Evolutionary conservation across 345 rosid genomes (phyloP), one percentile per base, ranked within the genome.

Genomic region (Euphorbia tirucalli): DNA sequence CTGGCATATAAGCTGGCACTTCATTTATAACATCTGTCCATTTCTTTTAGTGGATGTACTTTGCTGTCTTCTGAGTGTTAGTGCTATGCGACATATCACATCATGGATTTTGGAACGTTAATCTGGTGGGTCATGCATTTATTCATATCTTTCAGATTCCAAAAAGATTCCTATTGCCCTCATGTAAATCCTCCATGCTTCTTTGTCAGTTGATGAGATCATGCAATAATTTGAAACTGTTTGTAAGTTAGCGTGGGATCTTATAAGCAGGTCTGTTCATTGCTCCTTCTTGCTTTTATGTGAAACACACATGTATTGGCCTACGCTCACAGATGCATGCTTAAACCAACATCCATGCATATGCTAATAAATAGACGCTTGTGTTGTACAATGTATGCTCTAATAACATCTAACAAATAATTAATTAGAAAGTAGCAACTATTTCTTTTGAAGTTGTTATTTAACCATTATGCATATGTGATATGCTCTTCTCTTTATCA

Each of bases 21-120:
- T 27, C 63, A 52, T 13, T 50, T 14, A 52, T n/a, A n/a, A 18
- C 48, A 48, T 15, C 49, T 49, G 18, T 59, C 37, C 9, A 11
- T 60, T 19, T 66, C 57, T 56, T 64, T 57, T 41, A 46, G 49
- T 43, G 35, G 66, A 44, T 46, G 31, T 37, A 37, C 27, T 73
- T 41, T 11, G 18, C 62, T 65, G 37, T 59, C 32, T 49, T 46
- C 65, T 1, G 37, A 31, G 39, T 39, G 14, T 22, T 44, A 31
- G 7, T 67, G 4, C 44, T 58, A 31, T 19, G 3, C 41, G 44
- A 31, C 5, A 0, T 35, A 48, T 61, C 48, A 32, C 22, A 19
- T 65, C 27, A 27, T 54, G 55, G 54, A 25, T 54, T 48, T 64
- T 39, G 43, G 62, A 28, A 35, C 24, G 16, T 27, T n/a, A 27